phyloP scores from a whole-genome alignment of 2,329 filamentous ascomycete species.

The Calonectria hawksworthii region DNA sequence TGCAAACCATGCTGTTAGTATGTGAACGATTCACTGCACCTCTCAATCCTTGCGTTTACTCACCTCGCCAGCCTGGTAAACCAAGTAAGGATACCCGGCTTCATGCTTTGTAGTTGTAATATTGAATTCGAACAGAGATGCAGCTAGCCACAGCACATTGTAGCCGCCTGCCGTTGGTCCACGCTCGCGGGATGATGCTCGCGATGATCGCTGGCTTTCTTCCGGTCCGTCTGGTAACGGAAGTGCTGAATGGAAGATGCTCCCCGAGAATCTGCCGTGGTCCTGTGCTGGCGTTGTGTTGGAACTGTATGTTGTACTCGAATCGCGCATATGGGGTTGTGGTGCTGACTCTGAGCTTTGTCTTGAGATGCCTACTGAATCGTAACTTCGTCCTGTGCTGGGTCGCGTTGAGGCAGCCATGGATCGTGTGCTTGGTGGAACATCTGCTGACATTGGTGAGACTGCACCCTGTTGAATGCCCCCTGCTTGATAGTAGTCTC shows the following conservation, averaged over 20 bases:
- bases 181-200: constrained; percentile 72
- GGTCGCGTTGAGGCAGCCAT: constrained; percentile 65
- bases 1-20: constrained; percentile 46
- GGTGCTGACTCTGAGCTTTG: constrained; percentile 66
- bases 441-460: constrained; percentile 69
- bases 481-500: constrained; percentile 54
- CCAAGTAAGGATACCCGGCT: constrained; percentile 95
- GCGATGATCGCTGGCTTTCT: constrained; percentile 66
- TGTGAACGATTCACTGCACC: too few species aligned
- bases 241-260: constrained; percentile 88
- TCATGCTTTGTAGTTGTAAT: constrained; percentile 93
- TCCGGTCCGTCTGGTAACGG: constrained; percentile 79
- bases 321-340: constrained; percentile 63
- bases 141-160: constrained; percentile 89
- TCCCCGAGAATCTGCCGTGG: constrained; percentile 72
- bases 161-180: constrained; percentile 68
- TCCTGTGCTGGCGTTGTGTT: constrained; percentile 61
- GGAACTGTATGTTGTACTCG: constrained; percentile 68
- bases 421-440: constrained; percentile 63
- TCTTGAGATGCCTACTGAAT: constrained; percentile 65
- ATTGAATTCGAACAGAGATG: constrained; percentile 96
- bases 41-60: constrained; percentile 44
- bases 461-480: constrained; percentile 65
- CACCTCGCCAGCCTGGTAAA: constrained; percentile 93
- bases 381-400: constrained; percentile 72